Conservation (phyloP, 106 monocot genomes). For the Acorus gramineus region DNA sequence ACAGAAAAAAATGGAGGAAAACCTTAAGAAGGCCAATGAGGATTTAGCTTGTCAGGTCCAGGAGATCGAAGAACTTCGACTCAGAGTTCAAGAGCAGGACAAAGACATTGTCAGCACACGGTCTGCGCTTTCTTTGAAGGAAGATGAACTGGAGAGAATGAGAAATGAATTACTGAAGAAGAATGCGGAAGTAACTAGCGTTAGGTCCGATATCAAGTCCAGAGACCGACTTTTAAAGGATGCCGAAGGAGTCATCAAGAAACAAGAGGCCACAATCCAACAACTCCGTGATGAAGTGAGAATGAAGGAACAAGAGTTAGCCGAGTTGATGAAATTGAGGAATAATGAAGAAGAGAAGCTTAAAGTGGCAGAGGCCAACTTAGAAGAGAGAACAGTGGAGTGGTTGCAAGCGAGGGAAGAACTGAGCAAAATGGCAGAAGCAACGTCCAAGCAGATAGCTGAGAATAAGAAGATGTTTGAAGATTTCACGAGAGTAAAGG, state of each 20-base stretch:
- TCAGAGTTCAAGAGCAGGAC: constrained; percentile 31
- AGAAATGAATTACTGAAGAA: constrained; percentile 30
- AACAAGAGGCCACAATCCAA: constrained; percentile 32
- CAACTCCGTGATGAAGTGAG: constrained; percentile 20
- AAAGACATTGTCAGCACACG: constrained; percentile 18
- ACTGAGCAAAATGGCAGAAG: constrained; percentile 24
- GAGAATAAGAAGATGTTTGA: constrained; percentile 15
- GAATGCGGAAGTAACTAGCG: constrained; percentile 15
- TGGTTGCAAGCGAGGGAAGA: constrained; percentile 27
- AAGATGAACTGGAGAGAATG: constrained; percentile 23
- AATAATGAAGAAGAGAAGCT: constrained; percentile 28
- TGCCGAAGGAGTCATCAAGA: constrained; percentile 19
- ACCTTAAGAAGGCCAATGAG: constrained; percentile 19
- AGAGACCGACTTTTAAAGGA: constrained; percentile 28
- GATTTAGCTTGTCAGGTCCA: constrained; percentile 26
- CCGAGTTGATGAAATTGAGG: constrained; percentile 18
- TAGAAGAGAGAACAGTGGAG: constrained; percentile 22
- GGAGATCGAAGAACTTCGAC: constrained; percentile 30
- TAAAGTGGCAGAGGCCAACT: constrained; percentile 23
- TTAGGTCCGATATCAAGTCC: constrained; percentile 23
- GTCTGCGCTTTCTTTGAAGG: constrained; percentile 27
- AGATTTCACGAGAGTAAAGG: constrained; percentile 34
- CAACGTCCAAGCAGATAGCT: constrained; percentile 13
- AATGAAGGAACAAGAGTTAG: constrained; percentile 26
- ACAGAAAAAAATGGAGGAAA: constrained; percentile 38